These are phyloP conservation scores for Pseudogymnoascus sp. DNA, from an alignment of 2,329 filamentous ascomycete genomes.

Conservation along the genomic window DNA sequence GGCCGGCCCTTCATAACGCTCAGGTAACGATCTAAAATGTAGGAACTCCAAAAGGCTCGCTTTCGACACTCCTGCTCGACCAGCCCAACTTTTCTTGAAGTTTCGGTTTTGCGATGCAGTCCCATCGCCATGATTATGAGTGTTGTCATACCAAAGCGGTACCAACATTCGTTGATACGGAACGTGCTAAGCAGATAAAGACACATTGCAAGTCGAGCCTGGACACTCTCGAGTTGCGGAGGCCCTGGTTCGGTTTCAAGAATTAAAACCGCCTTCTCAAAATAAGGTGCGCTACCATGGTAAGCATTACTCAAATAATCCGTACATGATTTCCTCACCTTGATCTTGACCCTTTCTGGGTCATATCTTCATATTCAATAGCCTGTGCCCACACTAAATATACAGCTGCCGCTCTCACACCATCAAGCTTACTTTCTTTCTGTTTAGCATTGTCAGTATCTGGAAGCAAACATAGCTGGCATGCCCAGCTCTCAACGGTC, in stretches of 20 bases:
- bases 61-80: conserved; percentile 43
- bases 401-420: background rate
- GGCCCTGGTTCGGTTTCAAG: conserved; percentile 44
- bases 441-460: background rate
- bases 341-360: background rate
- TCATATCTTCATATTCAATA: conserved; percentile 7
- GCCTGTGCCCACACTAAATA: conserved; percentile 9
- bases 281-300: background rate
- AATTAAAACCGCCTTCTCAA: conserved; percentile 21
- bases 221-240: conserved; percentile 48
- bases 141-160: conserved; percentile 49
- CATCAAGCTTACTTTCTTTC: background rate
- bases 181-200: conserved; percentile 53
- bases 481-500: conserved; percentile 43
- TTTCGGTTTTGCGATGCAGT: conserved; percentile 30
- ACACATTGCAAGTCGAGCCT: conserved; percentile 49
- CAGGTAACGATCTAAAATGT: conserved; percentile 56
- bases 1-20: conserved; percentile 57
- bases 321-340: background rate
- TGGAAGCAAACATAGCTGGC: conserved; percentile 26
- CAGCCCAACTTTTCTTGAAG: background rate
- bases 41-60: conserved; percentile 55
- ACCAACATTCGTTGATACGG: conserved; percentile 54
- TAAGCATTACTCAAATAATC: background rate
- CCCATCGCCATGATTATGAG: conserved; percentile 45